Conservation (phyloP, 495 filamentous ascomycete species). For the Usnea hakonensis region DNA sequence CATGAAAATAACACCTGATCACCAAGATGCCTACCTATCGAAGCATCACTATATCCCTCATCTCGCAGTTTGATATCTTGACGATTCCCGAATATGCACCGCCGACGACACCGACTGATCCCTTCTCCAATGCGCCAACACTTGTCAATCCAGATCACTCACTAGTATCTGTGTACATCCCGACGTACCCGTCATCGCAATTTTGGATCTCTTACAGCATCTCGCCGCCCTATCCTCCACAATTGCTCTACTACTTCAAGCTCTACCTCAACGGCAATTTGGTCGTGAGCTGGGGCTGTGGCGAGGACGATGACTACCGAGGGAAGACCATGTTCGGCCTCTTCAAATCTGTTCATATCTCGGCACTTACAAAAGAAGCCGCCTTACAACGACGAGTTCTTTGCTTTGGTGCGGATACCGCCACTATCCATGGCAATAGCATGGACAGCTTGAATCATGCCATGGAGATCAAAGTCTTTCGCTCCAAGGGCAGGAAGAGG, state of each 20-base stretch:
- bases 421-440: neutral
- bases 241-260: slow-evolving; percentile 37
- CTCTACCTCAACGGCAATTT: slow-evolving; percentile 30
- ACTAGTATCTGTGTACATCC: slow-evolving; percentile 27
- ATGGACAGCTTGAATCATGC: no score
- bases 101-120: slow-evolving; percentile 18
- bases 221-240: slow-evolving; percentile 28
- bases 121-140: slow-evolving; percentile 17
- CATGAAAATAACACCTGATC: neutral
- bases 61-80: slow-evolving; percentile 19
- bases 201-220: slow-evolving; percentile 37
- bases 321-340: slow-evolving; percentile 38
- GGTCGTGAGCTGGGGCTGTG: slow-evolving; percentile 36
- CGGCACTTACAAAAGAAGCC: neutral
- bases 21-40: slow-evolving; percentile 23
- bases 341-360: slow-evolving; percentile 18
- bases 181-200: slow-evolving; percentile 27
- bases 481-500: slow-evolving; percentile 31
- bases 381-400: slow-evolving; percentile 30
- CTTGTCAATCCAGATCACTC: slow-evolving; percentile 20
- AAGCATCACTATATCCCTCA: slow-evolving; percentile 23
- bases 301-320: slow-evolving; percentile 29
- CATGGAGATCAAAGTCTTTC: slow-evolving; percentile 34
- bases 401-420: slow-evolving; percentile 22
- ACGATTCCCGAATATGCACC: slow-evolving; percentile 22